Evolutionary conservation across 192 early-diverging fungal genomes (phyloP).

Genomic region (Linnemannia zychae): DNA sequence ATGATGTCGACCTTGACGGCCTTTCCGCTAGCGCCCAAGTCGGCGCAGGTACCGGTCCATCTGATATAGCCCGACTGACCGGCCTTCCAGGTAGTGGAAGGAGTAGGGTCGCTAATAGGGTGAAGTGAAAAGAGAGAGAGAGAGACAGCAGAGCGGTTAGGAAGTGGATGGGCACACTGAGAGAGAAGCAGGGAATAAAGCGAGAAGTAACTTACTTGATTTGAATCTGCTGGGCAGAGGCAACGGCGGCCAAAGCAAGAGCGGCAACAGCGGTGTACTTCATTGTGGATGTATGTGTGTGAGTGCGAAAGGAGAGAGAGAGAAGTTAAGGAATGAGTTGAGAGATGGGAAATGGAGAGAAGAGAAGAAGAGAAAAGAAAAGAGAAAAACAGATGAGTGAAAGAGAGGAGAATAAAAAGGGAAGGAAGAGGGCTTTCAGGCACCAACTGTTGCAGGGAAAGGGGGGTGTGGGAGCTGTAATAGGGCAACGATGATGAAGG

Average conservation of each 20-base stretch:
- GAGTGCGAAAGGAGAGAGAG: background rate
- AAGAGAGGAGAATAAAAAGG: conserved; percentile 6
- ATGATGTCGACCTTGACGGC: conserved; percentile 25
- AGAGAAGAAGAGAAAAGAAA: conserved; percentile 1
- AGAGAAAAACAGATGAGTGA: conserved; percentile 11
- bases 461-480: too few species aligned
- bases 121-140: background rate
- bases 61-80: conserved; percentile 3
- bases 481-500: too few species aligned
- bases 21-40: conserved; percentile 10
- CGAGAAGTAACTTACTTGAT: conserved; percentile 17
- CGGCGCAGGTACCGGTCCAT: conserved; percentile 36
- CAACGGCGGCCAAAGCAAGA: conserved; percentile 17
- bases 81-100: conserved; percentile 16
- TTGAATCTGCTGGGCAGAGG: conserved; percentile 27
- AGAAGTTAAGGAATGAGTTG: background rate
- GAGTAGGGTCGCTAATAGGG: conserved; percentile 34
- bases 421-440: background rate
- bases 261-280: conserved; percentile 24
- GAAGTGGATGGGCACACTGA: background rate
- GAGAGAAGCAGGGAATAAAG: background rate
- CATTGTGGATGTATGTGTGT: conserved; percentile 24
- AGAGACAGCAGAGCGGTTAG: background rate
- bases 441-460: too few species aligned
- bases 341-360: background rate